phyloP scores from a whole-genome alignment of 2,329 filamentous ascomycete genomes.

The Zymoseptoria crescenta region DNA sequence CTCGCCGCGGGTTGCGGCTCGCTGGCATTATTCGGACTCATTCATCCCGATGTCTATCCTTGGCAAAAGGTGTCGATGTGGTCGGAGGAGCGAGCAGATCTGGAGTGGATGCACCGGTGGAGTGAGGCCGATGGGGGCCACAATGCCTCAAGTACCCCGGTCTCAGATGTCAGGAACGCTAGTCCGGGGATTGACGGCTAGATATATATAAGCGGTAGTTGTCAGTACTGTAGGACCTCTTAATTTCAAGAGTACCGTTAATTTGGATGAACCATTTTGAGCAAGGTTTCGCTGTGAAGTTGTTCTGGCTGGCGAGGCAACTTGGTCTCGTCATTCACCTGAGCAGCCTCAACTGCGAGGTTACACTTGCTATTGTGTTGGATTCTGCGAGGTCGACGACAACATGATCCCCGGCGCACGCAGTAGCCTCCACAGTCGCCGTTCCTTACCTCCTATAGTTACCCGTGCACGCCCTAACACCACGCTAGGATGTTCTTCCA shows the following conservation, averaged over 20 bases:
- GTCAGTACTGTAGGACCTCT: neutral
- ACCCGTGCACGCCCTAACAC: neutral
- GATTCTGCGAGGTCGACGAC: no score
- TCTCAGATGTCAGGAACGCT: neutral
- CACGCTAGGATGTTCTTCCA: neutral
- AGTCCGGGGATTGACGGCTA: neutral
- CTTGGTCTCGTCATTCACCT: no score
- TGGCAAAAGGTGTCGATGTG: neutral
- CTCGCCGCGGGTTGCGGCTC: slow-evolving; percentile 1
- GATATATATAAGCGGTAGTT: neutral
- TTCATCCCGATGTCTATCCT: neutral
- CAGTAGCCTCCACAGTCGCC: no score
- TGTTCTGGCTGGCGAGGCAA: no score
- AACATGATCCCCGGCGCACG: no score
- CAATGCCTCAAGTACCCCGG: neutral
- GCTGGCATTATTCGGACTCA: slow-evolving; percentile 3
- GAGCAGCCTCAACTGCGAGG: no score
- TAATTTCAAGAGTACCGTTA: neutral
- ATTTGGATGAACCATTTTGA: neutral
- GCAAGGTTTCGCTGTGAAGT: no score
- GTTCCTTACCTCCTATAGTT: no score
- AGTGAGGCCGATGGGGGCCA: neutral
- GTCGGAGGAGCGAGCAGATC: neutral
- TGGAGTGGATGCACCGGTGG: neutral
- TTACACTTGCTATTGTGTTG: no score